Conservation (phyloP, 129 eudicot genomes). For the Helianthus annuus region DNA sequence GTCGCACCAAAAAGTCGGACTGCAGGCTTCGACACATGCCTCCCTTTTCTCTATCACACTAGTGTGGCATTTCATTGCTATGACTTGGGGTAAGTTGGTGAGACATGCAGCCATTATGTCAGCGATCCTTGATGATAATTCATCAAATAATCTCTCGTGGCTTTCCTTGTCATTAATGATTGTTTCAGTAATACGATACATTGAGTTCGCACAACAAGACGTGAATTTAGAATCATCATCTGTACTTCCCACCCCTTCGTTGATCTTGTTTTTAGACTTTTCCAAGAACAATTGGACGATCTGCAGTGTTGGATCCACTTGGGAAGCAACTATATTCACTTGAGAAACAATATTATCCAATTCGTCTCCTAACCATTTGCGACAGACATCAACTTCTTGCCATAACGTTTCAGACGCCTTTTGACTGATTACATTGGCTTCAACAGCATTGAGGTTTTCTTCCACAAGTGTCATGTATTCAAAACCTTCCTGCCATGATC, state of each 20-base stretch:
- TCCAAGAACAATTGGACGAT: neutral
- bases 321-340: neutral
- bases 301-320: neutral
- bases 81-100: no score
- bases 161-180: neutral
- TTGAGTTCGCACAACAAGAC: neutral
- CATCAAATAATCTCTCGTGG: neutral
- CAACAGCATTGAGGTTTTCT: slow-evolving; percentile 12
- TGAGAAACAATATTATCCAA: neutral
- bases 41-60: no score
- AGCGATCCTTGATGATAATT: slow-evolving; percentile 2
- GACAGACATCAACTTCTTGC: no score
- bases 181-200: neutral
- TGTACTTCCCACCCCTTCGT: neutral
- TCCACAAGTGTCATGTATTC: neutral
- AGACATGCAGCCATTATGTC: no score
- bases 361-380: neutral
- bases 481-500: neutral
- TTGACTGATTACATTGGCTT: no score
- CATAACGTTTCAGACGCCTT: no score
- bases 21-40: no score
- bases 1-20: no score
- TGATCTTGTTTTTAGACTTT: neutral
- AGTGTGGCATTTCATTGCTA: no score
- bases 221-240: neutral